These are phyloP conservation scores for Musa acuminata DNA, from an alignment of 176 grass and related monocot genomes.

Conservation along the genomic window DNA sequence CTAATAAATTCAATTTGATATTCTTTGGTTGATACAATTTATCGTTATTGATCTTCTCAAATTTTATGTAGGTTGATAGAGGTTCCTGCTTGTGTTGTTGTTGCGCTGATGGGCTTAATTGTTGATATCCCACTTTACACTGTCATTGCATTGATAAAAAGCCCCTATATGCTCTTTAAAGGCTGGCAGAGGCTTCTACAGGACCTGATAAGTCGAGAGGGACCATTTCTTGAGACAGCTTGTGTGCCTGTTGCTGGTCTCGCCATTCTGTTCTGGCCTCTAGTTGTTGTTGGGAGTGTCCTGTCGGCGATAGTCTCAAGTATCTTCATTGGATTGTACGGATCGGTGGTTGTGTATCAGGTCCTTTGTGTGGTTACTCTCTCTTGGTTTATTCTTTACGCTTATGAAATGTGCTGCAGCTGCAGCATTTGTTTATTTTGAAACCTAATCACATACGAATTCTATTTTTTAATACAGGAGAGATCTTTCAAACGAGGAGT, in stretches of 20 bases:
- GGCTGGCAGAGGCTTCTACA: slow-evolving; percentile 94
- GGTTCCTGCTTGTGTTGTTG: slow-evolving; percentile 52
- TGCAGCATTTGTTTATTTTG: not conserved
- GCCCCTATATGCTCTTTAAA: slow-evolving; percentile 96
- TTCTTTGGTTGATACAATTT: not conserved
- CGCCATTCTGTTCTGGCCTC: slow-evolving; percentile 80
- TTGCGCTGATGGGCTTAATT: slow-evolving; percentile 52
- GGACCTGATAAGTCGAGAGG: slow-evolving; percentile 78
- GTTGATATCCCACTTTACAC: slow-evolving; percentile 82
- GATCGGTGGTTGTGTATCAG: slow-evolving; percentile 82
- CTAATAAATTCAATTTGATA: not conserved
- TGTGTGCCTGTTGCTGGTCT: slow-evolving; percentile 84
- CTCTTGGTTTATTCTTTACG: not conserved
- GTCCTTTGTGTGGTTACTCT: slow-evolving; percentile 22
- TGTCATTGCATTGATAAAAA: slow-evolving; percentile 74
- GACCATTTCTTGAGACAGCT: slow-evolving; percentile 72
- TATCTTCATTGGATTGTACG: slow-evolving; percentile 89
- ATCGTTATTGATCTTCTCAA: not conserved
- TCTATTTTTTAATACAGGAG: slow-evolving; percentile 35
- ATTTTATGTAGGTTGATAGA: slow-evolving; percentile 54
- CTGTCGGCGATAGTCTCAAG: slow-evolving; percentile 66
- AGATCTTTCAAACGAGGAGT: slow-evolving; percentile 57
- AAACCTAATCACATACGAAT: not conserved
- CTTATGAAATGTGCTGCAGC: not conserved
- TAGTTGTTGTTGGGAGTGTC: slow-evolving; percentile 75